phyloP scores from a whole-genome alignment of 192 early-diverging fungal genomes.

The Coemansia sp. region DNA sequence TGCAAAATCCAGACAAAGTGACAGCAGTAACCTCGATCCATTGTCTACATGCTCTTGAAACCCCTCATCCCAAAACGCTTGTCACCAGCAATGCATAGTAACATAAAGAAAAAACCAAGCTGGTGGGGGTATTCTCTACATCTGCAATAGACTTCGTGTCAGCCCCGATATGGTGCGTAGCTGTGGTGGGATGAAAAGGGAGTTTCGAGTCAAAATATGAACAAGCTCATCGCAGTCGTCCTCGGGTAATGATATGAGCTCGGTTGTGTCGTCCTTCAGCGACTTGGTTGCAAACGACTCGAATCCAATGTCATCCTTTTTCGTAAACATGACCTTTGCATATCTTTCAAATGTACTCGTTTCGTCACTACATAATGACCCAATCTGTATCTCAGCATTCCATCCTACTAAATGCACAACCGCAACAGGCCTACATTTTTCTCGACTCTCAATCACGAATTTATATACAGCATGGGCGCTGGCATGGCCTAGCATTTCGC shows the following conservation, averaged over 20 bases:
- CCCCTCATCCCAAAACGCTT: not conserved
- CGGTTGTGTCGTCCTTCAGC: constrained; percentile 29
- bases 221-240: constrained; percentile 31
- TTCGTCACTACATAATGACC: not conserved
- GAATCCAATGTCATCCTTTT: constrained; percentile 11
- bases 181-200: constrained; percentile 27
- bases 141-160: constrained; percentile 40
- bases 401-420: constrained; percentile 49
- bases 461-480: constrained; percentile 52
- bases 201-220: constrained; percentile 18
- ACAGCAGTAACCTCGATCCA: not conserved
- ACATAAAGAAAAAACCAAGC: no score
- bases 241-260: constrained; percentile 39
- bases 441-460: constrained; percentile 44
- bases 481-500: constrained; percentile 45
- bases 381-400: constrained; percentile 33
- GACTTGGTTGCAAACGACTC: constrained; percentile 25
- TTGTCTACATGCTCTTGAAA: not conserved
- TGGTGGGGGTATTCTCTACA: not conserved
- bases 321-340: constrained; percentile 38
- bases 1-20: no score
- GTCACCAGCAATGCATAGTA: not conserved
- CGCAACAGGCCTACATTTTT: constrained; percentile 27
- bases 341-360: constrained; percentile 14
- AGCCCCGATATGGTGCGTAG: constrained; percentile 40